Conservation (phyloP, 2,329 filamentous ascomycete species). For the Malbranchea cinnamomea region DNA sequence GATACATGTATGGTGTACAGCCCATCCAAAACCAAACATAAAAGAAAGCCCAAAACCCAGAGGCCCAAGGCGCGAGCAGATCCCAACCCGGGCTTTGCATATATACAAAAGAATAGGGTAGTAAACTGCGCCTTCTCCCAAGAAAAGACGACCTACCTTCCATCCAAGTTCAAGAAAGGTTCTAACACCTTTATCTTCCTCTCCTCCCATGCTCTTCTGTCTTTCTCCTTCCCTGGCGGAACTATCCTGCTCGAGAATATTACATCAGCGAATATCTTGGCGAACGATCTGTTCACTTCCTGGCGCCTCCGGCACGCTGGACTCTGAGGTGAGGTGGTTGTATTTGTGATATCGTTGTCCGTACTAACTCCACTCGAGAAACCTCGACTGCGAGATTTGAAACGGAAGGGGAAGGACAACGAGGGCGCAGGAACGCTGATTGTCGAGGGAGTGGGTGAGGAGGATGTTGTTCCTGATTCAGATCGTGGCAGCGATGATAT, state of each 20-base stretch:
- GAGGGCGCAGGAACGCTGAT: neutral
- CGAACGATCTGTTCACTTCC: slow-evolving; percentile 45
- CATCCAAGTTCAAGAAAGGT: slow-evolving; percentile 60
- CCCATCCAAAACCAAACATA: too few species aligned
- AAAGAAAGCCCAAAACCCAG: too few species aligned
- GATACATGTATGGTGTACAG: too few species aligned
- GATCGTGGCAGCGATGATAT: slow-evolving; percentile 11
- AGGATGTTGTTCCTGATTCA: slow-evolving; percentile 17
- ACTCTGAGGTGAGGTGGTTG: slow-evolving; percentile 25
- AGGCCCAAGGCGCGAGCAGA: too few species aligned
- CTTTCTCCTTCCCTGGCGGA: slow-evolving; percentile 36
- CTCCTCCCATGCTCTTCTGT: slow-evolving; percentile 46
- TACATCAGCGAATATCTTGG: slow-evolving; percentile 48
- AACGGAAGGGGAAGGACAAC: slow-evolving; percentile 8
- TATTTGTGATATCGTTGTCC: slow-evolving; percentile 9
- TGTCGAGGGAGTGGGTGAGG: slow-evolving; percentile 15
- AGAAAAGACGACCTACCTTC: too few species aligned
- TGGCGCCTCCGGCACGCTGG: slow-evolving; percentile 40
- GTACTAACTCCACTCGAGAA: slow-evolving; percentile 4
- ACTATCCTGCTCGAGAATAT: slow-evolving; percentile 40
- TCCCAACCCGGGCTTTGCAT: too few species aligned
- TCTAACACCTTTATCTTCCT: slow-evolving; percentile 53
- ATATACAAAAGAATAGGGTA: too few species aligned
- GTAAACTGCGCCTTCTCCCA: too few species aligned
- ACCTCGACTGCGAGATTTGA: slow-evolving; percentile 6